Conservation (phyloP, 495 filamentous ascomycete genomes). For the Bacidia rubella region DNA sequence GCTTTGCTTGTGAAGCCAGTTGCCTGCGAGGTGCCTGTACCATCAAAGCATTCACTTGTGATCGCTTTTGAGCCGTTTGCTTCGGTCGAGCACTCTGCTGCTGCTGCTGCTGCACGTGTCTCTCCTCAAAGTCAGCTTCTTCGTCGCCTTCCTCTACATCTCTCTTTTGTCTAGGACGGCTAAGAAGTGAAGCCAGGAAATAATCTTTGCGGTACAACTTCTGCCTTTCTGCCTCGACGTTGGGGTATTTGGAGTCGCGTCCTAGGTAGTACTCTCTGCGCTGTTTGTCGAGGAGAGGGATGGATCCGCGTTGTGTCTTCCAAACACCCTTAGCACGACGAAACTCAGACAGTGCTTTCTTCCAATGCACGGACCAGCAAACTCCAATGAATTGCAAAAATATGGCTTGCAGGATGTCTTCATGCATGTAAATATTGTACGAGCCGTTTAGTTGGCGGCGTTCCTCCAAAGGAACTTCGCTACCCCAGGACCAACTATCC, state of each 20-base stretch:
- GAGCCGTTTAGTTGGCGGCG: constrained; percentile 48
- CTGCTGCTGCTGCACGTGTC: constrained; percentile 38
- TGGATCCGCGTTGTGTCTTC: constrained; percentile 22
- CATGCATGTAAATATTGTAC: constrained; percentile 50
- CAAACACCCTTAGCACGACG: constrained; percentile 24
- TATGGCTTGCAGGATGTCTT: constrained; percentile 52
- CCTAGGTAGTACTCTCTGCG: constrained; percentile 38
- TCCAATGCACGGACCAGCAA: constrained; percentile 45
- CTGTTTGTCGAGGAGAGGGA: constrained; percentile 32
- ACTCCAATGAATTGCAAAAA: constrained; percentile 52
- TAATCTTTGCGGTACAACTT: constrained; percentile 34
- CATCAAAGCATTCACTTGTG: too few species aligned
- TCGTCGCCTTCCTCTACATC: constrained; percentile 25
- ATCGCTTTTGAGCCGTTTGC: constrained; percentile 1
- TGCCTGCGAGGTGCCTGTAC: not conserved
- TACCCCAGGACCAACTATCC: constrained; percentile 47
- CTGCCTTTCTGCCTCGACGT: constrained; percentile 25
- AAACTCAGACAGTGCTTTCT: constrained; percentile 23
- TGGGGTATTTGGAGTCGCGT: not conserved
- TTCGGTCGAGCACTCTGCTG: constrained; percentile 36
- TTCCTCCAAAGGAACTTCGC: constrained; percentile 42
- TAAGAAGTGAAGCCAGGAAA: constrained; percentile 40
- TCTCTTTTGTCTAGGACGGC: constrained; percentile 15
- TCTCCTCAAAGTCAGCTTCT: constrained; percentile 18
- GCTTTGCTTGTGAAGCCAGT: not conserved